phyloP scores from a whole-genome alignment of 1,284 basidiomycete species.

The Polyporus tsugae region DNA sequence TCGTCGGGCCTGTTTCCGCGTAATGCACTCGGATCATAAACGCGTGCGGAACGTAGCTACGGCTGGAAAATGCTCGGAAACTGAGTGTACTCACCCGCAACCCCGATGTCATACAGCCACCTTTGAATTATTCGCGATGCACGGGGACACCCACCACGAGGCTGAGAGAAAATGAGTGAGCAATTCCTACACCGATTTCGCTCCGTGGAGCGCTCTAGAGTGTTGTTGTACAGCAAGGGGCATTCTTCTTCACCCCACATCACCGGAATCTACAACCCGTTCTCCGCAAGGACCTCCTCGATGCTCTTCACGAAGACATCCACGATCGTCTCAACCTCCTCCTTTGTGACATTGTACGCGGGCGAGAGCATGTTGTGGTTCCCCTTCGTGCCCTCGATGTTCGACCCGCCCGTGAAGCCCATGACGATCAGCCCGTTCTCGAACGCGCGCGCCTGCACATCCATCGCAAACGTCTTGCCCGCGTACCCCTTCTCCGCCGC shows the following conservation, averaged over 20 bases:
- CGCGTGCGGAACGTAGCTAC: not conserved
- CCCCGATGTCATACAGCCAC: not conserved
- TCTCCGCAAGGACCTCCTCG: conserved; percentile 61
- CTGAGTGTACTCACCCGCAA: not conserved
- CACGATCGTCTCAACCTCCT: conserved; percentile 73
- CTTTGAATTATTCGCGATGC: not conserved
- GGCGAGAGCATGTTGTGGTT: conserved; percentile 76
- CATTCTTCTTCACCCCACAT: not conserved
- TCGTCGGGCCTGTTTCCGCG: not conserved
- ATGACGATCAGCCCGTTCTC: conserved; percentile 73
- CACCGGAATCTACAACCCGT: conserved; percentile 23
- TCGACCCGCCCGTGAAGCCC: conserved; percentile 76
- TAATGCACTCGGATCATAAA: not conserved
- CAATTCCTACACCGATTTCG: not conserved
- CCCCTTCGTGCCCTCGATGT: conserved; percentile 73
- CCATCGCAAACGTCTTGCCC: conserved; percentile 62
- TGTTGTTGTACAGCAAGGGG: not conserved
- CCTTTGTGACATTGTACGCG: conserved; percentile 75
- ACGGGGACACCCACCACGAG: not conserved
- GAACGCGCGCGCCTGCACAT: conserved; percentile 71
- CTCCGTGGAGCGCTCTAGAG: not conserved
- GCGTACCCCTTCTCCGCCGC: conserved; percentile 54
- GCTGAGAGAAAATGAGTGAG: too few relatives aligned
- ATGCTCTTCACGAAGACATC: conserved; percentile 67
- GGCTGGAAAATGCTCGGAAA: conserved; percentile 12